phyloP scores from a whole-genome alignment of 179 eudicot species.

The Amaranthus tricolor region DNA sequence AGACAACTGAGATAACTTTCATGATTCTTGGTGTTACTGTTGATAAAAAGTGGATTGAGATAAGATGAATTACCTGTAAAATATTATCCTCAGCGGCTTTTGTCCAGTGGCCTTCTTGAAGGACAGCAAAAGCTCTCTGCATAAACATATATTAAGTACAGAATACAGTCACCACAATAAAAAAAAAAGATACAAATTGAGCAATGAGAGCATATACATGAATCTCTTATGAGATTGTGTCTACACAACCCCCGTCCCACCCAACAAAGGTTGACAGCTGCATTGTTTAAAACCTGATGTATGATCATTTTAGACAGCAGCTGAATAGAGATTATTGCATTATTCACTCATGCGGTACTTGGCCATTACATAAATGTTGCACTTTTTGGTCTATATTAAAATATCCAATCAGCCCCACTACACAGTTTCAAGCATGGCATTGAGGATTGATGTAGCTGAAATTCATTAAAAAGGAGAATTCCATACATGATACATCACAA shows the following conservation, averaged over 20 bases:
- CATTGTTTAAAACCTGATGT: no score
- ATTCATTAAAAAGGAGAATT: no score
- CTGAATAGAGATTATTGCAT: no score
- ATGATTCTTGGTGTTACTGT: background rate
- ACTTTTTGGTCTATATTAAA: no score
- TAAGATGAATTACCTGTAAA: constrained; percentile 61
- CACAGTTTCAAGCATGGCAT: no score
- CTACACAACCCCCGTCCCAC: background rate
- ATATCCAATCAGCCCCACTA: no score
- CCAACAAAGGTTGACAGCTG: background rate
- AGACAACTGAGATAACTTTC: background rate
- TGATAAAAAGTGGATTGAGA: background rate
- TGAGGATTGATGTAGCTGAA: no score
- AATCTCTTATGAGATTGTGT: background rate
- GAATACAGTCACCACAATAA: background rate
- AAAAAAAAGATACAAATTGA: background rate
- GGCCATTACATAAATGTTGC: no score
- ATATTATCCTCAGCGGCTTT: constrained; percentile 81
- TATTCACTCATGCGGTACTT: no score
- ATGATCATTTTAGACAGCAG: no score
- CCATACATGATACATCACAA: no score
- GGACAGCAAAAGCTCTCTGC: constrained; percentile 81
- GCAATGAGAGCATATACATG: background rate
- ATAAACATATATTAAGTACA: constrained; percentile 8
- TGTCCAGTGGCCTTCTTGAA: constrained; percentile 89